Evolutionary conservation across 805 yeast species (phyloP).

Genomic region (Yarrowia sp.): DNA sequence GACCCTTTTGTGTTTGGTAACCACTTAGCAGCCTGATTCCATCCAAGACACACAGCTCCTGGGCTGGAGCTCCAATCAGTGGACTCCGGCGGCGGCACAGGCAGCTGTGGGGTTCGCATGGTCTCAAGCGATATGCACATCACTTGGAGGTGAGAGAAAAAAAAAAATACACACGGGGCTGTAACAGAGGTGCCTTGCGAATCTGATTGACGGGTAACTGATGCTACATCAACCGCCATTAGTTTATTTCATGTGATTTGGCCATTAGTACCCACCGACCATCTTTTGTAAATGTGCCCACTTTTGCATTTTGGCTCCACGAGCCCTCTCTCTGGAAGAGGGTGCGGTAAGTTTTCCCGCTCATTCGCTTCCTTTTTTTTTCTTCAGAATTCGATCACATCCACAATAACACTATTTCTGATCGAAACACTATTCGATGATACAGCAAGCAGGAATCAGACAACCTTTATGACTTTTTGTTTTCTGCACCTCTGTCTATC

Average conservation of each 20-base stretch:
- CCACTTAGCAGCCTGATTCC: background rate
- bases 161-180: background rate
- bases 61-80: background rate
- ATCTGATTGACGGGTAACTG: too few species aligned
- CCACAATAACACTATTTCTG: background rate
- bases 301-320: background rate
- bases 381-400: background rate
- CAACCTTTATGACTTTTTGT: background rate
- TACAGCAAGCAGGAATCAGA: constrained; percentile 4
- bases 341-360: background rate
- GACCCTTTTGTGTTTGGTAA: background rate
- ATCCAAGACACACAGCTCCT: background rate
- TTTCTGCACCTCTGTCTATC: background rate
- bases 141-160: background rate
- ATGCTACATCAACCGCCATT: too few species aligned
- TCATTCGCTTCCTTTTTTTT: background rate
- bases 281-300: background rate
- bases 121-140: background rate
- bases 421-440: background rate
- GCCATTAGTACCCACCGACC: background rate
- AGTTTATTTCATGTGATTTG: background rate
- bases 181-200: too few species aligned
- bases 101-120: background rate
- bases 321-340: background rate
- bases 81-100: background rate